phyloP scores from a whole-genome alignment of 2,329 filamentous ascomycete species.

The Chrysoporthe austroafricana region DNA sequence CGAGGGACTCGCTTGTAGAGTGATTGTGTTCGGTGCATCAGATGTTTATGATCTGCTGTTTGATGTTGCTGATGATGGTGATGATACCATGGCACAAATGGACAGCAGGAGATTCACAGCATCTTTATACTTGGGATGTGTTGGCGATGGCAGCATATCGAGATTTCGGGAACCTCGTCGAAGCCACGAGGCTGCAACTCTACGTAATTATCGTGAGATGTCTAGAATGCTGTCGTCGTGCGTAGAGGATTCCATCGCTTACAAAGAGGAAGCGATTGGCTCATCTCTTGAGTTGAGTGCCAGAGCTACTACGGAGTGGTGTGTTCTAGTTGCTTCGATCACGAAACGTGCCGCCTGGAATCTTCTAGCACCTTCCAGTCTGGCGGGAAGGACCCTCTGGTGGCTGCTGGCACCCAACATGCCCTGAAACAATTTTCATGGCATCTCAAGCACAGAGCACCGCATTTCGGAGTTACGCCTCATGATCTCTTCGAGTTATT shows the following conservation, averaged over 20 bases:
- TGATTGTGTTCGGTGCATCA: constrained; percentile 27
- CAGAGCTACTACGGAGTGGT: constrained; percentile 7
- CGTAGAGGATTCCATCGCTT: constrained; percentile 23
- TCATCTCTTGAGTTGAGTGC: constrained; percentile 7
- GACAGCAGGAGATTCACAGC: constrained; percentile 10
- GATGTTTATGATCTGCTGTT: not conserved
- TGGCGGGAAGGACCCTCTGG: not conserved
- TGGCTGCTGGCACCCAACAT: not conserved
- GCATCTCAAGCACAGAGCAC: not conserved
- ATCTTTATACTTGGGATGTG: constrained; percentile 24
- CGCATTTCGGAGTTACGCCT: not conserved
- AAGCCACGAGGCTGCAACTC: constrained; percentile 23
- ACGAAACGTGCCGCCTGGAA: constrained; percentile 20
- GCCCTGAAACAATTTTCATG: not conserved
- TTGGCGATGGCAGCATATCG: not conserved
- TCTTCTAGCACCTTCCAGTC: constrained; percentile 33
- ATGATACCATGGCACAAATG: not conserved
- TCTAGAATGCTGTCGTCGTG: constrained; percentile 20
- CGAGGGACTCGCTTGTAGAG: constrained; percentile 26
- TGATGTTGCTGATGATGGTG: constrained; percentile 6
- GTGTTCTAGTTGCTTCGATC: not conserved
- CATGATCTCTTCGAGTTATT: not conserved
- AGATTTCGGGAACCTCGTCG: constrained; percentile 23
- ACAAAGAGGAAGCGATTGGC: constrained; percentile 5
- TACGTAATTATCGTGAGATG: constrained; percentile 24